Conservation (phyloP, 2,329 filamentous ascomycete species). For the Periconia macrospinosa region DNA sequence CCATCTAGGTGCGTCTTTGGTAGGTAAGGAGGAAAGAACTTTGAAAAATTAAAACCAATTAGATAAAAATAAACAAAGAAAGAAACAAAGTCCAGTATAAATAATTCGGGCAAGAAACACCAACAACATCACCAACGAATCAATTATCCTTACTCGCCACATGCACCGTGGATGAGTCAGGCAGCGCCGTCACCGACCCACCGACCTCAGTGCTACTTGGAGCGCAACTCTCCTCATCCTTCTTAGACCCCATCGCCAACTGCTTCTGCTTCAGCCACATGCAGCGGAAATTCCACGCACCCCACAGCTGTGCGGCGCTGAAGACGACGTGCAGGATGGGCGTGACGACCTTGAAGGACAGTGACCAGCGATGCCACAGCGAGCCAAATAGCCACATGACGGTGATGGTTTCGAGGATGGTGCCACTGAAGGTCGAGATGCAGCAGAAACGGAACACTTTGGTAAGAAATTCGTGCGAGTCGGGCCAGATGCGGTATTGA, state of each 20-base stretch:
- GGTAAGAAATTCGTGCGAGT: background rate
- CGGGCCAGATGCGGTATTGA: constrained; percentile 1
- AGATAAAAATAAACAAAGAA: too few species aligned
- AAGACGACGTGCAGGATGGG: background rate
- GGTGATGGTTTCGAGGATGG: background rate
- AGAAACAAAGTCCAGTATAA: too few species aligned
- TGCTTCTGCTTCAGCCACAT: background rate
- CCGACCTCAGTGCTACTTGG: background rate
- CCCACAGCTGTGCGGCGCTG: background rate
- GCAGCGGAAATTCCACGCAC: background rate
- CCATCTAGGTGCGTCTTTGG: too few species aligned
- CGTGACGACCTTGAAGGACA: background rate
- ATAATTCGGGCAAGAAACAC: too few species aligned
- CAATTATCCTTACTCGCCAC: too few species aligned
- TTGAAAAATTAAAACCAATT: too few species aligned
- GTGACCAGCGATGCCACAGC: background rate
- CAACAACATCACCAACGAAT: too few species aligned
- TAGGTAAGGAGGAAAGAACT: too few species aligned
- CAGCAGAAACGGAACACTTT: background rate
- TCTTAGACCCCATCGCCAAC: background rate
- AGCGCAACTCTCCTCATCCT: background rate
- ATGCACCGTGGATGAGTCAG: too few species aligned
- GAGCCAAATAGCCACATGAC: constrained; percentile 1
- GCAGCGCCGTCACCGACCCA: too few species aligned
- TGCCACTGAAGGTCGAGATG: background rate